Conservation (phyloP, 2,329 filamentous ascomycete species). For the Colletotrichum orbiculare region DNA sequence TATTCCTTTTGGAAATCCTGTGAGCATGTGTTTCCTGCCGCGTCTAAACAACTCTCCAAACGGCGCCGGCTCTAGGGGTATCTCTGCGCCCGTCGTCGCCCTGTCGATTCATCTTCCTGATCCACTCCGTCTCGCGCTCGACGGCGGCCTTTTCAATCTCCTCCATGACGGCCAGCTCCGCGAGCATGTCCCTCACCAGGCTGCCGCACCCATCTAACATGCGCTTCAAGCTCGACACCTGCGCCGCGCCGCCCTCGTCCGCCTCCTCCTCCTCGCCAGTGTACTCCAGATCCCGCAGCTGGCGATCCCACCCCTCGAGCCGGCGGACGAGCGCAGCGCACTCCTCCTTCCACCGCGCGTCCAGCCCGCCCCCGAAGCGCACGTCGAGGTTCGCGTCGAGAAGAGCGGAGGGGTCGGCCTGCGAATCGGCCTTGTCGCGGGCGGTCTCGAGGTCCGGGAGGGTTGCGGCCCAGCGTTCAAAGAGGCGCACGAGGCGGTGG, state of each 20-base stretch:
- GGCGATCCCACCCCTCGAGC: constrained; percentile 64
- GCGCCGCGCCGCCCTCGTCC: constrained; percentile 24
- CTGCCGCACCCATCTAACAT: constrained; percentile 60
- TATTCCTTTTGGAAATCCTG: neutral
- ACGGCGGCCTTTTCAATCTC: constrained; percentile 69
- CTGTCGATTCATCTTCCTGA: constrained; percentile 62
- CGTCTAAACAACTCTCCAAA: constrained; percentile 54
- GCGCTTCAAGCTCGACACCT: constrained; percentile 53
- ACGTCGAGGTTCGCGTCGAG: constrained; percentile 49
- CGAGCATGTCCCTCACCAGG: constrained; percentile 69
- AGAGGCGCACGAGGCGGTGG: constrained; percentile 63
- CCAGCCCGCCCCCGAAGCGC: constrained; percentile 66
- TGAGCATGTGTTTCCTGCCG: neutral
- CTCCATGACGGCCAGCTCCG: constrained; percentile 71
- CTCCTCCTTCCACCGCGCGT: constrained; percentile 69
- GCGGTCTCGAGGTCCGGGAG: constrained; percentile 60
- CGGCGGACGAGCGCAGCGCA: constrained; percentile 62
- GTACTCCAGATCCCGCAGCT: constrained; percentile 59
- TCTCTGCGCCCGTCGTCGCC: constrained; percentile 45
- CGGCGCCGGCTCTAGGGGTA: constrained; percentile 55
- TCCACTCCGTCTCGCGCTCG: constrained; percentile 67
- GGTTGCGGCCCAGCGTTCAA: constrained; percentile 68
- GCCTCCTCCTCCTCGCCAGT: constrained; percentile 36
- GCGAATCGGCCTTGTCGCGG: constrained; percentile 50
- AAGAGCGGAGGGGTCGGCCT: constrained; percentile 40